Evolutionary conservation across 2,329 filamentous ascomycete species (phyloP).

Genomic region (Colletotrichum gigasporum): DNA sequence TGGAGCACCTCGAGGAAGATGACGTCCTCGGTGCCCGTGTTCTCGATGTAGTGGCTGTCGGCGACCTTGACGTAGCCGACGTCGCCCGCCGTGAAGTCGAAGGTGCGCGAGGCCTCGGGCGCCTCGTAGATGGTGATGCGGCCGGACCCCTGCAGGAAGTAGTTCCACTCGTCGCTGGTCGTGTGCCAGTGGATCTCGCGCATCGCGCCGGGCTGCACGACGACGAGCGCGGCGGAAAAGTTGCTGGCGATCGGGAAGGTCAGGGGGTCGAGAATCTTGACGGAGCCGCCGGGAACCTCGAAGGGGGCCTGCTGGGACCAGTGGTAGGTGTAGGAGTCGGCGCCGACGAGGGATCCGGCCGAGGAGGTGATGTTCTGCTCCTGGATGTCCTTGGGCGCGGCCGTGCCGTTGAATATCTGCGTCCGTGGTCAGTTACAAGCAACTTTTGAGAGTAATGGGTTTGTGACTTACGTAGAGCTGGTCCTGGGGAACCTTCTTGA

Average conservation of each 20-base stretch:
- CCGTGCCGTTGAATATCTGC: conserved; percentile 60
- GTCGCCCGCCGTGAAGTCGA: conserved; percentile 68
- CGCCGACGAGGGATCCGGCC: conserved; percentile 50
- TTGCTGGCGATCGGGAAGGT: conserved; percentile 65
- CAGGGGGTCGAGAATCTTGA: conserved; percentile 67
- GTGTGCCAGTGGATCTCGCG: conserved; percentile 73
- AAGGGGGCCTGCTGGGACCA: conserved; percentile 61
- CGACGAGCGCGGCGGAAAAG: conserved; percentile 66
- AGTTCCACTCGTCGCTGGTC: conserved; percentile 68
- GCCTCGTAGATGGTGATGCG: conserved; percentile 66
- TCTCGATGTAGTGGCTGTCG: conserved; percentile 69
- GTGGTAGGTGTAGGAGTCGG: conserved; percentile 58
- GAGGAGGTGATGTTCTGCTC: conserved; percentile 57
- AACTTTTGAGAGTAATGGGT: too few species aligned
- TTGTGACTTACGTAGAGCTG: conserved; percentile 52
- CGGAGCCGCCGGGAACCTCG: conserved; percentile 62
- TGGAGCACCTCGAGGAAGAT: conserved; percentile 69
- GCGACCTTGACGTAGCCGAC: conserved; percentile 67
- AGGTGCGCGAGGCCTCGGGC: conserved; percentile 59
- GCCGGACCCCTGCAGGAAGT: conserved; percentile 65
- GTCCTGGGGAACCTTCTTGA: conserved; percentile 55
- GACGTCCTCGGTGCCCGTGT: conserved; percentile 65
- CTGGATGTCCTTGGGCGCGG: conserved; percentile 54
- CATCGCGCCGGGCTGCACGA: conserved; percentile 69
- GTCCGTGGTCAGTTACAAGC: neutral